phyloP scores from a whole-genome alignment of 2,329 filamentous ascomycete species.

The Juglanconis oblonga region DNA sequence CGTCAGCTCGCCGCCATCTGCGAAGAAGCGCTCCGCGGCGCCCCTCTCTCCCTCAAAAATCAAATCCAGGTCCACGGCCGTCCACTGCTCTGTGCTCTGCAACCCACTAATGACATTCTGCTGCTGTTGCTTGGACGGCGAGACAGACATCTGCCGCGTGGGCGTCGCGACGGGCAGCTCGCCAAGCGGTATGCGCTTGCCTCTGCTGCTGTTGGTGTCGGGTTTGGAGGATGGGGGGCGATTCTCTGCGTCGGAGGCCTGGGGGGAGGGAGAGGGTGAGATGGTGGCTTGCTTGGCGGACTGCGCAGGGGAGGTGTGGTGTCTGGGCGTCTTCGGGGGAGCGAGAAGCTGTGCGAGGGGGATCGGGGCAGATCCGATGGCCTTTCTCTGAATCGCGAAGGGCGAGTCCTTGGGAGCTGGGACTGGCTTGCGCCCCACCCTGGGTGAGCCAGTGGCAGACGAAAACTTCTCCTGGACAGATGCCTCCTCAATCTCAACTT shows the following conservation, averaged over 20 bases:
- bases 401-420: constrained; percentile 18
- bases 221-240: constrained; percentile 67
- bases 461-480: constrained; percentile 18
- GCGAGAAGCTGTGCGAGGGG: constrained; percentile 15
- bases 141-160: constrained; percentile 43
- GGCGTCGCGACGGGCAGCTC: constrained; percentile 41
- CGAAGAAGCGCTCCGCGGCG: constrained; percentile 45
- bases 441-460: constrained; percentile 7
- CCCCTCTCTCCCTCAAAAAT: constrained; percentile 51
- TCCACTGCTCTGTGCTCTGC: constrained; percentile 64
- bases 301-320: constrained; percentile 41
- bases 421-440: constrained; percentile 16
- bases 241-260: constrained; percentile 79
- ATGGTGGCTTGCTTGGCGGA: constrained; percentile 52
- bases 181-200: constrained; percentile 46
- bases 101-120: constrained; percentile 51
- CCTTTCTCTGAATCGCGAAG: constrained; percentile 21
- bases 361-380: constrained; percentile 28
- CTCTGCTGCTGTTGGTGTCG: constrained; percentile 41
- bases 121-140: constrained; percentile 26
- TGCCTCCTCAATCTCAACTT: constrained; percentile 13
- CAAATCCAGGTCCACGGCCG: constrained; percentile 70
- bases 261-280: constrained; percentile 66
- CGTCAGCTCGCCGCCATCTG: constrained; percentile 59
- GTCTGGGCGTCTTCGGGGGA: constrained; percentile 38